Conservation (phyloP, 148 eudicot species). For the Polygonum maritimum region DNA sequence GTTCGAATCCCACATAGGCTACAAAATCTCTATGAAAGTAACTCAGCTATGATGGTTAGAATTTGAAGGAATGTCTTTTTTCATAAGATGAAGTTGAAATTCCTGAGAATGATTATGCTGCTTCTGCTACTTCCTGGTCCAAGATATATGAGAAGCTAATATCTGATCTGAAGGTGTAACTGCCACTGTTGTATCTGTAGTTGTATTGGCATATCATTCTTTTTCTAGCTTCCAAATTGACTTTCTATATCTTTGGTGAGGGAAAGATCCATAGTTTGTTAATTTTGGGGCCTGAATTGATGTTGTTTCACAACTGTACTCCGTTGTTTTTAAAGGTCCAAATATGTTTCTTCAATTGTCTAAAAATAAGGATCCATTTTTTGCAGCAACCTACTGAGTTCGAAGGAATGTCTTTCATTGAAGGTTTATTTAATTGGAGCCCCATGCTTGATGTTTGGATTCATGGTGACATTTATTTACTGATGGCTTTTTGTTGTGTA, state of each 20-base stretch:
- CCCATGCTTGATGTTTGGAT: background rate
- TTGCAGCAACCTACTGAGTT: background rate
- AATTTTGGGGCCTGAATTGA: background rate
- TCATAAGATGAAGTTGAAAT: conserved; percentile 69
- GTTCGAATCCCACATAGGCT: too few relatives aligned
- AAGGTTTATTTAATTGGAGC: background rate
- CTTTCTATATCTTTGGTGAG: background rate
- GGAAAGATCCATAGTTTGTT: background rate
- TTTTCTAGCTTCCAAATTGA: background rate
- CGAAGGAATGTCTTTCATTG: background rate
- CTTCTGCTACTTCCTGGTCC: background rate
- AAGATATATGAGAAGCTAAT: conserved; percentile 1
- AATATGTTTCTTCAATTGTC: background rate
- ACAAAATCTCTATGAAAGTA: too few relatives aligned
- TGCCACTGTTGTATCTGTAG: background rate
- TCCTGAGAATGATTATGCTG: conserved; percentile 20
- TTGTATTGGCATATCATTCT: background rate
- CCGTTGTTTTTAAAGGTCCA: background rate
- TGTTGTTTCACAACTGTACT: background rate
- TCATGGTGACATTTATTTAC: background rate
- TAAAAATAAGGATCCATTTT: background rate
- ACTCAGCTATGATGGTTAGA: too few relatives aligned
- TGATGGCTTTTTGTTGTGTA: background rate
- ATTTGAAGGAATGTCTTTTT: conserved; percentile 14
- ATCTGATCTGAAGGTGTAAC: background rate